Conservation (phyloP, 1,139 yeast genomes). For the Diutina siamensis region DNA sequence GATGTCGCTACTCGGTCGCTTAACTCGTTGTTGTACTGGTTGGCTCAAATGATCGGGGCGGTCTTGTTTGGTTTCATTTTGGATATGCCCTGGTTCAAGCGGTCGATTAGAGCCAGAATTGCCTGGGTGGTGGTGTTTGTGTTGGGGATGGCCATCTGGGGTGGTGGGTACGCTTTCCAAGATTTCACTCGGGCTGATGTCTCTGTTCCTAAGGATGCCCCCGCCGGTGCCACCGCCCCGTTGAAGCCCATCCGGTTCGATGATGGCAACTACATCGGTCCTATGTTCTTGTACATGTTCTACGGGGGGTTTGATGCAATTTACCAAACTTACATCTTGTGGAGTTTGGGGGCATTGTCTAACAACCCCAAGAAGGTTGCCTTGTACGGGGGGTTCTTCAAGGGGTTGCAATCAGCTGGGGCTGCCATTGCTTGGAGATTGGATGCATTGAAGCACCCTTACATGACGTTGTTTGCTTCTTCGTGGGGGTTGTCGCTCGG, state of each 20-base stretch:
- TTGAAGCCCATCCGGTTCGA: constrained; percentile 32
- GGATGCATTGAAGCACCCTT: constrained; percentile 33
- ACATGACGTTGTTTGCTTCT: constrained; percentile 35
- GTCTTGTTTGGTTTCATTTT: constrained; percentile 34
- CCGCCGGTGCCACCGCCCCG: not conserved
- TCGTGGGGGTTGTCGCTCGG: constrained; percentile 48
- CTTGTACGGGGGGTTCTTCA: constrained; percentile 50
- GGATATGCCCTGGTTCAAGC: constrained; percentile 29
- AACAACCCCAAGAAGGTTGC: constrained; percentile 47
- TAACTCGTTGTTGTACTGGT: constrained; percentile 50
- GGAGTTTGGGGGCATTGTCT: constrained; percentile 48
- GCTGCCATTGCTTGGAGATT: constrained; percentile 53
- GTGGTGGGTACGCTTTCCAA: constrained; percentile 49
- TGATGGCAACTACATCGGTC: constrained; percentile 37
- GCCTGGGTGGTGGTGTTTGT: constrained; percentile 35
- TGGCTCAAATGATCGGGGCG: constrained; percentile 50
- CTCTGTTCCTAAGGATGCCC: not conserved
- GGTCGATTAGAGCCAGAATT: constrained; percentile 35
- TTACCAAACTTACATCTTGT: constrained; percentile 45
- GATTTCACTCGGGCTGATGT: constrained; percentile 31
- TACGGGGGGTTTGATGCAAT: constrained; percentile 49
- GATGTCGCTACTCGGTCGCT: constrained; percentile 49
- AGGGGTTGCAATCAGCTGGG: constrained; percentile 54
- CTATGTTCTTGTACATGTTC: constrained; percentile 49
- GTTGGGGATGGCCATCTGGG: constrained; percentile 42